Conservation (phyloP, 495 filamentous ascomycete species). For the Talaromyces trachyspermus region DNA sequence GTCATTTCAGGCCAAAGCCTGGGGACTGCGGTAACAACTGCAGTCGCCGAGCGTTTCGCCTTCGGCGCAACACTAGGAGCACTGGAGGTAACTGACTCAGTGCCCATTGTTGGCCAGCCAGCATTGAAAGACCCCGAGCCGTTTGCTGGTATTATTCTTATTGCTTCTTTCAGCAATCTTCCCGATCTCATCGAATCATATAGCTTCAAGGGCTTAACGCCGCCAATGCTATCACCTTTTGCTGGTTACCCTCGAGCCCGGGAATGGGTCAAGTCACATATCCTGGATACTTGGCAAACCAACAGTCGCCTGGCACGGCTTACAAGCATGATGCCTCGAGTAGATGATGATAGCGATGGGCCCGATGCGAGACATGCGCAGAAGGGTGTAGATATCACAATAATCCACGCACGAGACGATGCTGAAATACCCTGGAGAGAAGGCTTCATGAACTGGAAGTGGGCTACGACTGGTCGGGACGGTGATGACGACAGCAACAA, state of each 20-base stretch:
- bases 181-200: slow-evolving; percentile 65
- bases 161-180: slow-evolving; percentile 72
- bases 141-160: slow-evolving; percentile 68
- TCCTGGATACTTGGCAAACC: slow-evolving; percentile 53
- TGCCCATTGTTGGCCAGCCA: slow-evolving; percentile 24
- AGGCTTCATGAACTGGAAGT: slow-evolving; percentile 45
- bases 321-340: slow-evolving; percentile 23
- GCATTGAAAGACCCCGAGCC: slow-evolving; percentile 33
- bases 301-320: slow-evolving; percentile 38
- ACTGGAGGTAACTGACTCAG: too few relatives aligned
- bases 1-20: slow-evolving; percentile 82
- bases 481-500: slow-evolving; percentile 4
- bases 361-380: slow-evolving; percentile 29
- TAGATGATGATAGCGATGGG: slow-evolving; percentile 10
- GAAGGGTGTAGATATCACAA: slow-evolving; percentile 52
- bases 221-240: slow-evolving; percentile 75
- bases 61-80: too few relatives aligned
- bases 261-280: slow-evolving; percentile 35
- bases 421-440: slow-evolving; percentile 62
- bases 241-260: slow-evolving; percentile 45
- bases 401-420: slow-evolving; percentile 72
- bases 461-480: slow-evolving; percentile 17
- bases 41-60: slow-evolving; percentile 60
- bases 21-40: slow-evolving; percentile 76
- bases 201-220: slow-evolving; percentile 65